Conservation (phyloP, 495 filamentous ascomycete genomes). For the Neurospora tetrasperma region DNA sequence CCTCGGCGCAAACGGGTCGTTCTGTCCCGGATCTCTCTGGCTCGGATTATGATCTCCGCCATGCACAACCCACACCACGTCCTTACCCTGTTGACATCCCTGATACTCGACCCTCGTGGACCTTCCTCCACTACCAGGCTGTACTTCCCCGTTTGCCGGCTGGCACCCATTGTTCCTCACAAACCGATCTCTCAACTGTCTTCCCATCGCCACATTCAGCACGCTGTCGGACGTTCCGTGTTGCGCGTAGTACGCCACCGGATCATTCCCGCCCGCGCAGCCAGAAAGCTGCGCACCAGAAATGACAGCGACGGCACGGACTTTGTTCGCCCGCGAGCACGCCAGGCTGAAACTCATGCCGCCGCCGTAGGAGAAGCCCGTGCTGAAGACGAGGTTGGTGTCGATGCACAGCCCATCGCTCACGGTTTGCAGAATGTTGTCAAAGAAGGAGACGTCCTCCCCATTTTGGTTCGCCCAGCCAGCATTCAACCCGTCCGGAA, state of each 20-base stretch:
- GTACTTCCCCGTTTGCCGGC: conserved; percentile 5
- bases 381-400: conserved; percentile 33
- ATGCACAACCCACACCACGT: conserved; percentile 22
- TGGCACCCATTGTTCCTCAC: conserved; percentile 33
- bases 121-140: conserved; percentile 10
- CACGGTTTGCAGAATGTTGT: conserved; percentile 26
- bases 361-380: conserved; percentile 41
- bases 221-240: conserved; percentile 33
- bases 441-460: conserved; percentile 35
- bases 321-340: conserved; percentile 29
- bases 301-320: conserved; percentile 36
- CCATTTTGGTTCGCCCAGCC: conserved; percentile 36
- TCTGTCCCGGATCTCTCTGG: conserved; percentile 15
- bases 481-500: conserved; percentile 32
- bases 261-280: conserved; percentile 31
- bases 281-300: conserved; percentile 26
- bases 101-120: conserved; percentile 23
- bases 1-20: conserved; percentile 17
- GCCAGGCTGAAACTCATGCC: conserved; percentile 37
- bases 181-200: conserved; percentile 28
- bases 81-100: conserved; percentile 22
- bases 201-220: conserved; percentile 26
- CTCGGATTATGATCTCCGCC: conserved; percentile 20
- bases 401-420: conserved; percentile 37
- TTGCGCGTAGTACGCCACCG: conserved; percentile 36